Evolutionary conservation across 2,329 filamentous ascomycete genomes (phyloP), one percentile per base, ranked within the genome.

Genomic region (Xylariaceae sp.): DNA sequence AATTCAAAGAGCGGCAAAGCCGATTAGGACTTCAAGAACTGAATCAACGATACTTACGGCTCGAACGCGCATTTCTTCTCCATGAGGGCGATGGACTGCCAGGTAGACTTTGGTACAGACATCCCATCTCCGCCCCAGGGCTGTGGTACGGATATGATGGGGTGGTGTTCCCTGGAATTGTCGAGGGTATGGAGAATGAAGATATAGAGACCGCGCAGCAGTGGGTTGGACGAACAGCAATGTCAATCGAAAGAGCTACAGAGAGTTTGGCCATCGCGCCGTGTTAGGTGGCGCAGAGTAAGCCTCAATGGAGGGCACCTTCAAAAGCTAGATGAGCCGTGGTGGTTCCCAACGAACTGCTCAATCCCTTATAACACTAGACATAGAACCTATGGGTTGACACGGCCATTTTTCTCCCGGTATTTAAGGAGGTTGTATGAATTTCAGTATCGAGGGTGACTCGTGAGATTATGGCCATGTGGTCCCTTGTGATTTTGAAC

Each of bases 101-200:
- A 4, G 41, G 43, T 17, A 32, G 46, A 15, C 43, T 38, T 17
- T 49, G 46, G 46, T 49, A 46, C 16, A 46, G 41, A 18, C 43
- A 46, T 37, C 13, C 37, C 28, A 41, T 47, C 12, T 49, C 47
- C 31, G 47, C 41, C 7, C 44, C 47, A 22, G 44, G 47, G 8
- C 29, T 49, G 13, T 26, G 22, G 47, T 34, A 39, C 9, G 47
- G 47, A 1, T 47, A 44, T 22, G 47, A 44, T 8, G 43, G 44
- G 4, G 47, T 49, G 16, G 47, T 36, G 4, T 47, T 47, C 15
- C 47, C 47, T 2, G 26, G 37, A 3, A 19, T 49, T 17, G 34
- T 41, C 15, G 47, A 49, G 22, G 35, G 32, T 18, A 18, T 49
- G 16, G 46, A 49, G n/a, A 31, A 49, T 16, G 34, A 18, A 3